Evolutionary conservation across 192 early-diverging fungal species (phyloP), one percentile per base, ranked within the genome.

Genomic region (Umbelopsis vinacea): DNA sequence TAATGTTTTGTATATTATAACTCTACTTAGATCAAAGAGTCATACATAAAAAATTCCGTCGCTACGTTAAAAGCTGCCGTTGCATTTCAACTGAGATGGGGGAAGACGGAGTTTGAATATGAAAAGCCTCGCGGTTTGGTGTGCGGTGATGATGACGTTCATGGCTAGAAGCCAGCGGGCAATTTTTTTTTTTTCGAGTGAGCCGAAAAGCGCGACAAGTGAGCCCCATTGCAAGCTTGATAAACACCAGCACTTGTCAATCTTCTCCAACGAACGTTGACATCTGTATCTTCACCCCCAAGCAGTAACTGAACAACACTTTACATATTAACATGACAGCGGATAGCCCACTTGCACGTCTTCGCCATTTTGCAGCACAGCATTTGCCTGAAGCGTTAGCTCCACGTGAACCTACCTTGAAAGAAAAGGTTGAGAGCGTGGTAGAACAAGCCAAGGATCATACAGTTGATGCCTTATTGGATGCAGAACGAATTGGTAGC

Each of bases 131-230:
- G 23, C 11, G 5, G 14, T 19, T 37, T 37, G 33, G 0, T 37
- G 57, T 63, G 57, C 33, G 57, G 57, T 63, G 57, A 63, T 63
- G 57, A 63, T 63, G 57, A 63, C 57, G 57, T 63, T 63, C 57
- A 63, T 63, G n/a, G 57, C 53, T 63, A 17, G 33, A 12, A 5
- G 26, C 57, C 21, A 54, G 33, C 7, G 15, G 33, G 33, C 1
- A 63, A 17, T 50, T 50, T 50, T 50, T 50, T 50, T 50, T 50
- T 50, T 21, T 21, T 46, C 46, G 48, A 19, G 48, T 15, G 48
- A 17, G 48, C n/a, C 11, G 9, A 19, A 50, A 17, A 50, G 40
- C 40, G 40, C 40, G 40, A 43, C 40, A 43, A 43, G 40, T 12
- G 40, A 43, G 3, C 29, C 8, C 40, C 40, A 43, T 43, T 43